Conservation (phyloP, 768 basidiomycete genomes). For the Calvatia gigantea region DNA sequence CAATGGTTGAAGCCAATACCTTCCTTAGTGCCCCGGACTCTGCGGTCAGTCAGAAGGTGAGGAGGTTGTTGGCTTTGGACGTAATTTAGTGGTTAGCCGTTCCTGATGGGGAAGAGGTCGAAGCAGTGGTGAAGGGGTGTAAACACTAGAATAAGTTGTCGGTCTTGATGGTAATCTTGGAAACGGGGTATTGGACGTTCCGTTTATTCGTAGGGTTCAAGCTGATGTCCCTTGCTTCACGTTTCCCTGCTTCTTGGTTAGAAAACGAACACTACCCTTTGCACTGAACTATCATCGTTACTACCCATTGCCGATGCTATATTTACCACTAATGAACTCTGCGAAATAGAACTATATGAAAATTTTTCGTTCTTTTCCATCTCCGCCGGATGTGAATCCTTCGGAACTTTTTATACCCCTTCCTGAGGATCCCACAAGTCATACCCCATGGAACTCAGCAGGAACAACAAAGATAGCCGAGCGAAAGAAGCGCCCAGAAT, state of each 20-base stretch:
- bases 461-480: too few relatives aligned
- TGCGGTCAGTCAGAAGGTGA: not conserved
- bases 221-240: not conserved
- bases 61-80: slow-evolving; percentile 1
- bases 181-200: not conserved
- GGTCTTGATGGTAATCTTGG: not conserved
- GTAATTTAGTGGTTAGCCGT: not conserved
- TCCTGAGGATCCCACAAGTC: too few relatives aligned
- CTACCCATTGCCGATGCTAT: not conserved
- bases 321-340: not conserved
- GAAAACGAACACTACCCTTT: not conserved
- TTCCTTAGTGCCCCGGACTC: not conserved
- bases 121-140: not conserved
- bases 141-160: not conserved
- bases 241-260: not conserved
- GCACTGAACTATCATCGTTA: not conserved
- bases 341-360: not conserved
- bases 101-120: not conserved
- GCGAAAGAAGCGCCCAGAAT: too few relatives aligned
- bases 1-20: slow-evolving; percentile 8
- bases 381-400: not conserved
- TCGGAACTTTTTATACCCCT: too few relatives aligned
- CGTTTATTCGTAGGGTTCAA: too few relatives aligned
- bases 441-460: too few relatives aligned
- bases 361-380: not conserved